phyloP scores from a whole-genome alignment of 257 asterid species.

The Solanum gracilifrons region DNA sequence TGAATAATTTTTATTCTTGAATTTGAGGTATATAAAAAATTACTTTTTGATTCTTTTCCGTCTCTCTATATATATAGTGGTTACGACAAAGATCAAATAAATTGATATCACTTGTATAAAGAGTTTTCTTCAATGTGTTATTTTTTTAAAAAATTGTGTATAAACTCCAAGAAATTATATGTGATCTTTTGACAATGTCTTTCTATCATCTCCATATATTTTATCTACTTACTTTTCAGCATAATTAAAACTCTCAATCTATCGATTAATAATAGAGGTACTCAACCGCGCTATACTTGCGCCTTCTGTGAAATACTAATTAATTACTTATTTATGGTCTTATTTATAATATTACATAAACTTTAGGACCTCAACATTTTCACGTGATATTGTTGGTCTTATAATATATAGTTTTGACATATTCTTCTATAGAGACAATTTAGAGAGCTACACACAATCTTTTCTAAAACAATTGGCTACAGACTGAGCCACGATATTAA shows the following conservation, averaged over 20 bases:
- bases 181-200: no score
- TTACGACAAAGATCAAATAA: no score
- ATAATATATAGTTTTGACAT: neutral
- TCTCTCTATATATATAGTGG: no score
- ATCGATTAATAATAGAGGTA: neutral
- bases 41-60: no score
- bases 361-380: neutral
- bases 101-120: no score
- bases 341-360: neutral
- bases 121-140: no score
- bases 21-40: no score
- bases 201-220: no score
- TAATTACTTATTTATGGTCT: neutral
- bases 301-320: neutral
- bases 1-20: no score
- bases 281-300: rapidly evolving
- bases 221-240: no score
- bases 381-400: neutral
- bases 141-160: no score
- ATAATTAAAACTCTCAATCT: neutral
- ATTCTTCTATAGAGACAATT: neutral
- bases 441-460: neutral
- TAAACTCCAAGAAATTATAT: no score
- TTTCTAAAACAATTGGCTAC: neutral
- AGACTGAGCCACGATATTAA: neutral